Evolutionary conservation across 192 early-diverging fungal genomes (phyloP).

Genomic region (Coemansia sp.): DNA sequence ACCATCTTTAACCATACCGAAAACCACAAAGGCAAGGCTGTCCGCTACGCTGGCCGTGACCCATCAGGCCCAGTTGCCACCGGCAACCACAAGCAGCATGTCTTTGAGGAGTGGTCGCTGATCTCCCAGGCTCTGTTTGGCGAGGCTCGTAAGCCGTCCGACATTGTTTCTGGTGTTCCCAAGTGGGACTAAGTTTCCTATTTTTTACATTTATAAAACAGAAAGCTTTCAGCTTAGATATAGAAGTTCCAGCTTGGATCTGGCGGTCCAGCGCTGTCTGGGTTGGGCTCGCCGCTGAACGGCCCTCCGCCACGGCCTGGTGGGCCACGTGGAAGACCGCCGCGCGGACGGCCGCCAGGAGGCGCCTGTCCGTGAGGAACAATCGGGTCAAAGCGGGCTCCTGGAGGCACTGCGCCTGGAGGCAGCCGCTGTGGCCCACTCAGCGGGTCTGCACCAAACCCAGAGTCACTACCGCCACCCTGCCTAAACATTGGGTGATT

Average conservation of each 20-base stretch:
- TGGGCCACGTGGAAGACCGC: slow-evolving; percentile 17
- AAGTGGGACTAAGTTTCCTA: slow-evolving; percentile 55
- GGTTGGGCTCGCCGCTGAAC: slow-evolving; percentile 44
- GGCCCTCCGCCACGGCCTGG: not conserved
- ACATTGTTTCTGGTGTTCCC: slow-evolving; percentile 70
- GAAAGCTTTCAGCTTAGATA: slow-evolving; percentile 10
- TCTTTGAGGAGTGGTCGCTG: slow-evolving; percentile 75
- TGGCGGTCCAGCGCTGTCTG: slow-evolving; percentile 29
- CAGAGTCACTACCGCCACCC: slow-evolving; percentile 21
- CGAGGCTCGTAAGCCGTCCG: slow-evolving; percentile 61
- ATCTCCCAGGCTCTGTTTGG: slow-evolving; percentile 71
- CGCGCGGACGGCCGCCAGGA: slow-evolving; percentile 9
- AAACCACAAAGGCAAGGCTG: slow-evolving; percentile 60
- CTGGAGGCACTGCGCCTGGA: slow-evolving; percentile 71
- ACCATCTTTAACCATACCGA: slow-evolving; percentile 75
- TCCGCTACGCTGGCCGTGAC: slow-evolving; percentile 82
- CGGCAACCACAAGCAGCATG: slow-evolving; percentile 93
- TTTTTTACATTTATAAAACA: not conserved
- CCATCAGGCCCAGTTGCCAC: slow-evolving; percentile 88
- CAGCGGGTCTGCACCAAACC: slow-evolving; percentile 29
- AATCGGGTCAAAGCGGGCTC: slow-evolving; percentile 91
- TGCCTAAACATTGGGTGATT: slow-evolving; percentile 84
- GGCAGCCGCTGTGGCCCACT: slow-evolving; percentile 65
- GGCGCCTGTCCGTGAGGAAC: slow-evolving; percentile 61
- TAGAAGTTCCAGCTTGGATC: slow-evolving; percentile 34